phyloP scores from a whole-genome alignment of 306 rosid genomes.

The Fragaria iinumae region DNA sequence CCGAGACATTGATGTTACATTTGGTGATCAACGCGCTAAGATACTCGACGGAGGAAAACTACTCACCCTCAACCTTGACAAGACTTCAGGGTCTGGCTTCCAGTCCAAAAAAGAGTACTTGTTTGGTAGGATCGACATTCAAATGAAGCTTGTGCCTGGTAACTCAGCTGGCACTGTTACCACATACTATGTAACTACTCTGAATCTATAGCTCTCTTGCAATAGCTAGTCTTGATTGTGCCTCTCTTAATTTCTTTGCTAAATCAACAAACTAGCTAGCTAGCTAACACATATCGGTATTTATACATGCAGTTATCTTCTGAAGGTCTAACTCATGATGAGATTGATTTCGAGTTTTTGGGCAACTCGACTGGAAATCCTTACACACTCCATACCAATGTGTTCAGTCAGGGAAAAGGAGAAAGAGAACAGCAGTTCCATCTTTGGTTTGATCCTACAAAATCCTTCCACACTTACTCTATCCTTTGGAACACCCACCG shows the following conservation, averaged over 20 bases:
- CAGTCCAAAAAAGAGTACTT: slow-evolving; percentile 54
- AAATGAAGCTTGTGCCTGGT: slow-evolving; percentile 68
- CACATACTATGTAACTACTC: slow-evolving; percentile 55
- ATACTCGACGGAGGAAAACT: slow-evolving; percentile 50
- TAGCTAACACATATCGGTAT: too few species aligned
- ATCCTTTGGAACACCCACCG: slow-evolving; percentile 35
- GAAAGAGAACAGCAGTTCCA: slow-evolving; percentile 38
- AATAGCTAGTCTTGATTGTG: background rate
- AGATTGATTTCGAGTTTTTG: slow-evolving; percentile 49
- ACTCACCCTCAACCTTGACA: slow-evolving; percentile 62
- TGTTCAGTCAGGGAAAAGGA: slow-evolving; percentile 37
- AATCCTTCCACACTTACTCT: slow-evolving; percentile 42
- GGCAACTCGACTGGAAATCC: slow-evolving; percentile 42
- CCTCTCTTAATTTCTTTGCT: background rate
- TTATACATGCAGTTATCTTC: slow-evolving; percentile 59
- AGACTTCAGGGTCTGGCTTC: slow-evolving; percentile 66
- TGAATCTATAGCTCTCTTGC: background rate
- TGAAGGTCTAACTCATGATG: slow-evolving; percentile 41
- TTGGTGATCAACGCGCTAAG: slow-evolving; percentile 55
- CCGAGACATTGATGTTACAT: slow-evolving; percentile 53
- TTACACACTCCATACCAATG: slow-evolving; percentile 40
- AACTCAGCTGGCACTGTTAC: slow-evolving; percentile 91
- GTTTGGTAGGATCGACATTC: slow-evolving; percentile 68
- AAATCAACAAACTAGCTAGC: background rate
- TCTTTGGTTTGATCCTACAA: slow-evolving; percentile 52